phyloP scores from a whole-genome alignment of 1,284 basidiomycete species.

The Athelia sp. region DNA sequence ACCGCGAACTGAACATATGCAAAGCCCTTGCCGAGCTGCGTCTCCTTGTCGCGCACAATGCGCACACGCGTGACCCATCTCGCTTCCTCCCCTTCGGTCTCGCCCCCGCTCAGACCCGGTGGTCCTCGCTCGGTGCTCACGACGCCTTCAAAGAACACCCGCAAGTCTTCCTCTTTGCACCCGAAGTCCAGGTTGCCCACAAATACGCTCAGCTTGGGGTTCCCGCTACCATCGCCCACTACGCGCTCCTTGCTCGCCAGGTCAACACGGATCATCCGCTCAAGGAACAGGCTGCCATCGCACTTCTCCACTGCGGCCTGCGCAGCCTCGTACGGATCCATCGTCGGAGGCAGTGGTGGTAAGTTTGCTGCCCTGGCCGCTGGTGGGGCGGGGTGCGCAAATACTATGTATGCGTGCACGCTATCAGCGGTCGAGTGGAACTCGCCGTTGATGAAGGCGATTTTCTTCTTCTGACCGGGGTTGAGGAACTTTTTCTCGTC shows the following conservation, averaged over 20 bases:
- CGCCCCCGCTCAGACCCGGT: conserved; percentile 18
- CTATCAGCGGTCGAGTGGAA: conserved; percentile 69
- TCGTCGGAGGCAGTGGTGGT: conserved; percentile 45
- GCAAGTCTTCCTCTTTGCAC: conserved; percentile 85
- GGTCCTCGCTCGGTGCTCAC: conserved; percentile 72
- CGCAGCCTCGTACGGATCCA: conserved; percentile 77
- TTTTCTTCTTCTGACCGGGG: conserved; percentile 86
- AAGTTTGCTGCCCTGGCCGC: conserved; percentile 41
- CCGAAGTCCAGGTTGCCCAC: conserved; percentile 94
- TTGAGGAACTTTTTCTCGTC: conserved; percentile 70
- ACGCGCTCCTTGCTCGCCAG: conserved; percentile 39
- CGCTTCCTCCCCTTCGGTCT: conserved; percentile 24
- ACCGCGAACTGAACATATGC: conserved; percentile 90
- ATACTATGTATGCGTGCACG: conserved; percentile 86
- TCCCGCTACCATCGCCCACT: conserved; percentile 23
- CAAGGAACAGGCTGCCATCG: conserved; percentile 75
- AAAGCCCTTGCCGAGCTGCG: conserved; percentile 97
- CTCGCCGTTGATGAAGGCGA: conserved; percentile 92
- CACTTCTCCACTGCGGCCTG: conserved; percentile 53
- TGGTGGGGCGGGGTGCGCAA: conserved; percentile 59
- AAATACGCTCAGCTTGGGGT: conserved; percentile 85
- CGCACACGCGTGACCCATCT: conserved; percentile 90
- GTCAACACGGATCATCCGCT: conserved; percentile 74
- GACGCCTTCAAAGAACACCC: conserved; percentile 83
- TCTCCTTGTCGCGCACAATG: conserved; percentile 87